Evolutionary conservation across 192 early-diverging fungal species (phyloP).

Genomic region (Jimgerdemannia lactiflua): DNA sequence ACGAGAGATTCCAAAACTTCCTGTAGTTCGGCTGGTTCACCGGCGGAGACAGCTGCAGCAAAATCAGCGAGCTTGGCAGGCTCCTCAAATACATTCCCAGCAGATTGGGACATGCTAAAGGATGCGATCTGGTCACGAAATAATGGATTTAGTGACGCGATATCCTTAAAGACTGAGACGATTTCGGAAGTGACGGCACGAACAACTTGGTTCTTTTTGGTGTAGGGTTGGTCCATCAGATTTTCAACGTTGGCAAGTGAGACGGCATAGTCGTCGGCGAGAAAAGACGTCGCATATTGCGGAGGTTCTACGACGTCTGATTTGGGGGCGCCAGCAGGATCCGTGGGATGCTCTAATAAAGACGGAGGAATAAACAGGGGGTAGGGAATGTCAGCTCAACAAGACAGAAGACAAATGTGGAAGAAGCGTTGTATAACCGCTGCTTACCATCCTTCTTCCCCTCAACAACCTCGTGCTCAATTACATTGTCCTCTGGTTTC

Average conservation of each 20-base stretch:
- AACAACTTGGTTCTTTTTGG: conserved; percentile 79
- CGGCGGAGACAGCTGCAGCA: conserved; percentile 92
- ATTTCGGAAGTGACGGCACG: conserved; percentile 95
- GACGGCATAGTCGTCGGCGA: conserved; percentile 69
- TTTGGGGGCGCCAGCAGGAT: no score
- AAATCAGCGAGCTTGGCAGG: conserved; percentile 96
- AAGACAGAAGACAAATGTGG: no score
- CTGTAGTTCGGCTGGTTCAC: conserved; percentile 91
- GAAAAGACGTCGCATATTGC: conserved; percentile 45
- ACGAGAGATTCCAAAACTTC: conserved; percentile 85
- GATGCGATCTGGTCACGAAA: conserved; percentile 98
- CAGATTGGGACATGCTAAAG: conserved; percentile 94
- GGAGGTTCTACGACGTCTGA: no score
- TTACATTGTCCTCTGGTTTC: no score
- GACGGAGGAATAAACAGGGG: no score
- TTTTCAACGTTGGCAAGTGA: conserved; percentile 90
- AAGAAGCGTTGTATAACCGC: no score
- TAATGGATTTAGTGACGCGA: conserved; percentile 90
- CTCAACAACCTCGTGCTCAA: no score
- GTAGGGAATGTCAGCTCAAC: no score
- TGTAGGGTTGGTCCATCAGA: conserved; percentile 79
- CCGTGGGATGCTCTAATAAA: no score
- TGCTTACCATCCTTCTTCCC: no score
- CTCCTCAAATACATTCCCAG: conserved; percentile 93
- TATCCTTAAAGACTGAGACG: conserved; percentile 95